Evolutionary conservation across 352 stramenopile genomes (phyloP).

Genomic region (Albugo candida): DNA sequence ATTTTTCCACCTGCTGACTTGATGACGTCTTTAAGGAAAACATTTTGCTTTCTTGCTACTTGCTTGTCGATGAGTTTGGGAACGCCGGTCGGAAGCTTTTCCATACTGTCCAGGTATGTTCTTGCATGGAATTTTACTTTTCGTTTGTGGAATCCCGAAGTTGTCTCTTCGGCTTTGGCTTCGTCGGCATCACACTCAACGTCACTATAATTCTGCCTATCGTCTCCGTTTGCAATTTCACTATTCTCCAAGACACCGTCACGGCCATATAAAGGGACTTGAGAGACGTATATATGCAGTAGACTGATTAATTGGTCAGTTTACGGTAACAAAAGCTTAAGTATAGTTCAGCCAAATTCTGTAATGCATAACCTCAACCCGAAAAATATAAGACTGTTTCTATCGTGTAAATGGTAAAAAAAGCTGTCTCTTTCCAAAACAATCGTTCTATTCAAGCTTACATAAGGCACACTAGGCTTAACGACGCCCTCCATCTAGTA

Average conservation of each 20-base stretch:
- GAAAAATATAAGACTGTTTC: no score
- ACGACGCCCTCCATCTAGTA: no score
- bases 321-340: no score
- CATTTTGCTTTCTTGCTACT: constrained; percentile 65
- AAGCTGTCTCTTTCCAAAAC: no score
- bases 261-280: constrained; percentile 5
- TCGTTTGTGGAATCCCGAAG: background rate
- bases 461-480: no score
- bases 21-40: constrained; percentile 72
- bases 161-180: constrained; percentile 16
- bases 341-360: no score
- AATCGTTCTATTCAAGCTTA: no score
- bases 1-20: constrained; percentile 48
- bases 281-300: constrained; percentile 15
- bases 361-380: no score
- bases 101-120: constrained; percentile 65
- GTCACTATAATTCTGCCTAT: constrained; percentile 10
- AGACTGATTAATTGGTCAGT: no score
- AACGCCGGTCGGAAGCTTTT: constrained; percentile 41
- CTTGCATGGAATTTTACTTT: constrained; percentile 38
- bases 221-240: constrained; percentile 15
- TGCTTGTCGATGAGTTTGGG: constrained; percentile 74
- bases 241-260: constrained; percentile 17
- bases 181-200: constrained; percentile 5
- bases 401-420: no score